These are phyloP conservation scores for Phytophthora idaei DNA, from an alignment of 352 stramenopile species.

Conservation along the genomic window DNA sequence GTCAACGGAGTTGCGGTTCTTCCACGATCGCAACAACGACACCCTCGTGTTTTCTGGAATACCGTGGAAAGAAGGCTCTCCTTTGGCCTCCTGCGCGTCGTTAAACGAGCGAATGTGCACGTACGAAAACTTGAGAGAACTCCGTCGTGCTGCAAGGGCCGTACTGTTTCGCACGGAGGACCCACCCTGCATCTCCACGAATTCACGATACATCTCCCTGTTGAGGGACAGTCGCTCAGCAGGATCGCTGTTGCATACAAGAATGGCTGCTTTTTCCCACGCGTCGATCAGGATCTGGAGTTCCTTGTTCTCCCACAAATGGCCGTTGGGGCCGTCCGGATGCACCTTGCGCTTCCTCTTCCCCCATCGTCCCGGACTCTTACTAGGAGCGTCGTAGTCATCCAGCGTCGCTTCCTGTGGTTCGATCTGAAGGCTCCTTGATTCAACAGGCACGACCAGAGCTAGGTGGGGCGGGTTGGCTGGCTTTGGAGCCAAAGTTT, in stretches of 20 bases:
- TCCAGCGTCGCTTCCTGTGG: not conserved
- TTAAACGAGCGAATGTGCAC: constrained; percentile 42
- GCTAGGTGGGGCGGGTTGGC: too few species aligned
- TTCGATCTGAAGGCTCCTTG: not conserved
- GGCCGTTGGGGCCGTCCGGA: constrained; percentile 27
- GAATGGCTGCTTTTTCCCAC: constrained; percentile 43
- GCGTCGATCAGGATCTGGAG: constrained; percentile 39
- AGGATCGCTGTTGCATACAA: constrained; percentile 30
- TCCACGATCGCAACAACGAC: constrained; percentile 42
- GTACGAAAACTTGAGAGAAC: constrained; percentile 47
- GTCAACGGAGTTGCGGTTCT: constrained; percentile 48
- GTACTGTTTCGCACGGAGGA: constrained; percentile 40
- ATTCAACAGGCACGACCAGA: not conserved
- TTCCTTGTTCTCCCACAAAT: constrained; percentile 42
- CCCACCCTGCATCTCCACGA: constrained; percentile 40
- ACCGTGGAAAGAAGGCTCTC: constrained; percentile 31
- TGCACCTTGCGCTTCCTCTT: constrained; percentile 34
- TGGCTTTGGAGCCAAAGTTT: not conserved
- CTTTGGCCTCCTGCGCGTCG: constrained; percentile 37
- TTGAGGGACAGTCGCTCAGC: constrained; percentile 35
- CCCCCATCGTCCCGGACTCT: not conserved
- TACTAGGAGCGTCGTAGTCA: not conserved
- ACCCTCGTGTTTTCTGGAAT: constrained; percentile 33
- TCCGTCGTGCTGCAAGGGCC: constrained; percentile 39
- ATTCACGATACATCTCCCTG: constrained; percentile 45